phyloP scores from a whole-genome alignment of 176 grass and related monocot genomes.

The Avena eriantha region DNA sequence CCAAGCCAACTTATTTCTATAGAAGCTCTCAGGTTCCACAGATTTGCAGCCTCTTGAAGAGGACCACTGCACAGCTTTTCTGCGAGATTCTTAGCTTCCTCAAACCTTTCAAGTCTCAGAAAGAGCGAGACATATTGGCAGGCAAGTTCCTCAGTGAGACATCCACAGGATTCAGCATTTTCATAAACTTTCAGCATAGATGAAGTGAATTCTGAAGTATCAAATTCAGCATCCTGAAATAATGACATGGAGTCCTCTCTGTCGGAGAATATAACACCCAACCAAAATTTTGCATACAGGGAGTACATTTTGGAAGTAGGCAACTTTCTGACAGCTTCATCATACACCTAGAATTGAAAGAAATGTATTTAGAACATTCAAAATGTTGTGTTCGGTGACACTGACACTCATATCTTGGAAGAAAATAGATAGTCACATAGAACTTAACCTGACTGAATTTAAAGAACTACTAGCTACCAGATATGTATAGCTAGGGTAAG shows the following conservation, averaged over 20 bases:
- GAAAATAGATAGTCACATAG: not conserved
- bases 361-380: not conserved
- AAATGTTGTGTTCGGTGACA: not conserved
- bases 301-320: slow-evolving; percentile 87
- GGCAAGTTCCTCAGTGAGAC: slow-evolving; percentile 71
- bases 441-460: not conserved
- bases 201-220: slow-evolving; percentile 59
- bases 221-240: slow-evolving; percentile 49
- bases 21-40: slow-evolving; percentile 75
- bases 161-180: slow-evolving; percentile 66
- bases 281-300: slow-evolving; percentile 84
- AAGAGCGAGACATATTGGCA: slow-evolving; percentile 71
- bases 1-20: slow-evolving; percentile 71
- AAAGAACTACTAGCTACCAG: not conserved
- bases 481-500: slow-evolving; percentile 1
- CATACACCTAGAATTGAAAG: slow-evolving; percentile 66
- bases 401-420: not conserved
- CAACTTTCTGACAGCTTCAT: slow-evolving; percentile 78
- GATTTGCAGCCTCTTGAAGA: slow-evolving; percentile 63
- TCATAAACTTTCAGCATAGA: slow-evolving; percentile 70
- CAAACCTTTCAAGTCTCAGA: slow-evolving; percentile 64
- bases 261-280: slow-evolving; percentile 52
- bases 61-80: slow-evolving; percentile 69
- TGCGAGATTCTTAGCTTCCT: slow-evolving; percentile 77
- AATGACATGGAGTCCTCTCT: slow-evolving; percentile 54